Percentiles rank a stretch among this genome's conserved stretches.
Conservation (phyloP, 345 rosid species). For the Brassica cretica region DNA sequence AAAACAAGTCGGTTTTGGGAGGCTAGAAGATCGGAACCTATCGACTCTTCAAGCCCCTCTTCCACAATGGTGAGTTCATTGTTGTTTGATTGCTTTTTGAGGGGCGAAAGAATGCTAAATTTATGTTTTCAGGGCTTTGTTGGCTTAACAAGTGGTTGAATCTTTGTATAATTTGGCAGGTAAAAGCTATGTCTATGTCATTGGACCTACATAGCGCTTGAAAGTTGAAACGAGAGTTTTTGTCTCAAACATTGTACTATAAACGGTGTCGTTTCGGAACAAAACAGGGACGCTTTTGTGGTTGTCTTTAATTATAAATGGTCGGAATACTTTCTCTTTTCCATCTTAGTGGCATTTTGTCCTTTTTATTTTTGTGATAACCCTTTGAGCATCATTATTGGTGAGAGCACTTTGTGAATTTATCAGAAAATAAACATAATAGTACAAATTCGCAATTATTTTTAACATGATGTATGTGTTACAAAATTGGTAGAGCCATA, state of each 20-base stretch:
- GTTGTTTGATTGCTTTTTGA: not conserved
- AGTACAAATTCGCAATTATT: not conserved
- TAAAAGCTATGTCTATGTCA: slow-evolving; percentile 18
- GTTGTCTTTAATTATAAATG: slow-evolving; percentile 4
- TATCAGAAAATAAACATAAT: not conserved
- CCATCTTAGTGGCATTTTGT: not conserved
- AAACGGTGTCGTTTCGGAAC: not conserved
- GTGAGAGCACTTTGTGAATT: not conserved
- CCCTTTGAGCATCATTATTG: not conserved
- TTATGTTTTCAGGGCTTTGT: not conserved
- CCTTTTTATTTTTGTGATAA: not conserved
- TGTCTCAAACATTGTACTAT: not conserved
- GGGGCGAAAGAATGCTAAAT: not conserved
- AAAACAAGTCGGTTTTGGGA: slow-evolving; percentile 51
- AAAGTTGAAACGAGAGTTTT: slow-evolving; percentile 10
- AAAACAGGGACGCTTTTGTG: not conserved
- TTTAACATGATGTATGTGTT: not conserved
- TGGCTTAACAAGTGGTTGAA: not conserved
- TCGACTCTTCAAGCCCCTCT: slow-evolving; percentile 27
- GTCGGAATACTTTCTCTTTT: not conserved
- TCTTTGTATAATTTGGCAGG: slow-evolving; percentile 16
- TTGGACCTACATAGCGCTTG: slow-evolving; percentile 36
- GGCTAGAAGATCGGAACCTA: slow-evolving; percentile 35
- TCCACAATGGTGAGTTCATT: slow-evolving; percentile 28
- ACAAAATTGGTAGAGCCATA: not conserved